phyloP scores from a whole-genome alignment of 257 asterid species.

The Ajuga chamaepitys region DNA sequence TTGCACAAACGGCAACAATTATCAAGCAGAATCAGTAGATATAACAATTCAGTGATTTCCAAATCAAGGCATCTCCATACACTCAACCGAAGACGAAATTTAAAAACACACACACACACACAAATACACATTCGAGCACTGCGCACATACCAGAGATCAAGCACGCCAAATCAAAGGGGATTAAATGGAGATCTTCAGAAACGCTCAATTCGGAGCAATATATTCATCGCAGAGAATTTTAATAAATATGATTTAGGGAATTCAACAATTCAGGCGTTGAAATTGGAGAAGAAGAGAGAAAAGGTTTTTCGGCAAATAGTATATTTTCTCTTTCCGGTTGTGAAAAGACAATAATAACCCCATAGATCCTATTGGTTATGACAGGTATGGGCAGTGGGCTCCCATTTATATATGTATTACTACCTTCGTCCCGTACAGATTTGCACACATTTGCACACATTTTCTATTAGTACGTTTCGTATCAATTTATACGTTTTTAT shows the following conservation, averaged over 20 bases:
- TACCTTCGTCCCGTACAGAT: too few relatives aligned
- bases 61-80: neutral
- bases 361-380: neutral
- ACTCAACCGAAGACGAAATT: neutral
- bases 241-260: neutral
- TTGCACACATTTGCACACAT: too few relatives aligned
- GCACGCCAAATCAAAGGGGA: conserved; percentile 6
- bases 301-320: conserved; percentile 4
- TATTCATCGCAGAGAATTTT: neutral
- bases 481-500: too few relatives aligned
- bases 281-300: conserved; percentile 17
- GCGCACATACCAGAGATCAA: conserved; percentile 21
- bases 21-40: conserved; percentile 8
- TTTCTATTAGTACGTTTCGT: too few relatives aligned
- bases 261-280: conserved; percentile 21
- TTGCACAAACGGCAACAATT: neutral
- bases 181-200: neutral
- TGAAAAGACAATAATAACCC: conserved; percentile 17
- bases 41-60: neutral
- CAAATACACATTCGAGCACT: neutral
- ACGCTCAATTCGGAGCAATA: neutral
- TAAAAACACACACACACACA: neutral
- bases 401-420: too few relatives aligned
- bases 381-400: neutral
- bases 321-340: neutral